Conservation (phyloP, 306 rosid genomes). For the Inga oerstediana region DNA sequence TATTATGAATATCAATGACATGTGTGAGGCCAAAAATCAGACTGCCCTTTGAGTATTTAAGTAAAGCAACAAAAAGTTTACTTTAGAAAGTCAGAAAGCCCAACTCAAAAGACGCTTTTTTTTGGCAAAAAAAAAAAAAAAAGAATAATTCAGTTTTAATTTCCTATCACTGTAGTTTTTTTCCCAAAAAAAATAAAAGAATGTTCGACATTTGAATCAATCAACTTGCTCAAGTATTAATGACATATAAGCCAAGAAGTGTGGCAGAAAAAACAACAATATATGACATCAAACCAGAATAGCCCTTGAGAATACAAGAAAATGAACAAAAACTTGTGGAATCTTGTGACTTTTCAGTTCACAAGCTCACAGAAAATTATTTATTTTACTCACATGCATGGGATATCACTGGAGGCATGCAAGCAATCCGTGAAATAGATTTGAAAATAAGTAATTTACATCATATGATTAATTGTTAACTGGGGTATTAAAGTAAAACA, state of each 20-base stretch:
- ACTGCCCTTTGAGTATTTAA: background rate
- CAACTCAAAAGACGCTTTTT: background rate
- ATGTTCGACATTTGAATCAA: background rate
- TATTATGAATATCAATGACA: no score
- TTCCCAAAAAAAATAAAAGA: background rate
- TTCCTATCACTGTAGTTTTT: background rate
- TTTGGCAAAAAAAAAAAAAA: background rate
- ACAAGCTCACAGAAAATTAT: conserved; percentile 27
- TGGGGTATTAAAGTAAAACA: background rate
- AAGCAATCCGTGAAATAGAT: background rate
- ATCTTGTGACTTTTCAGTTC: background rate
- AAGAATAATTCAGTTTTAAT: background rate
- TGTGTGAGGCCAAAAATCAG: background rate
- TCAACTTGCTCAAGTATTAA: background rate
- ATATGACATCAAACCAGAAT: background rate
- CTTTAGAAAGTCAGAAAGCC: background rate
- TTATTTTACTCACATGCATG: background rate
- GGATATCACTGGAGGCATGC: background rate
- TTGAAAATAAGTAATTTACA: background rate
- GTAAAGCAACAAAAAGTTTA: background rate
- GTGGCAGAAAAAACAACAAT: background rate
- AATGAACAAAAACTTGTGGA: background rate
- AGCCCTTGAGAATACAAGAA: background rate
- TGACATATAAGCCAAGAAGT: background rate
- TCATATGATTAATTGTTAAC: background rate